These are phyloP conservation scores for Hypomyces perniciosus DNA, from an alignment of 2,329 filamentous ascomycete species.

Conservation along the genomic window DNA sequence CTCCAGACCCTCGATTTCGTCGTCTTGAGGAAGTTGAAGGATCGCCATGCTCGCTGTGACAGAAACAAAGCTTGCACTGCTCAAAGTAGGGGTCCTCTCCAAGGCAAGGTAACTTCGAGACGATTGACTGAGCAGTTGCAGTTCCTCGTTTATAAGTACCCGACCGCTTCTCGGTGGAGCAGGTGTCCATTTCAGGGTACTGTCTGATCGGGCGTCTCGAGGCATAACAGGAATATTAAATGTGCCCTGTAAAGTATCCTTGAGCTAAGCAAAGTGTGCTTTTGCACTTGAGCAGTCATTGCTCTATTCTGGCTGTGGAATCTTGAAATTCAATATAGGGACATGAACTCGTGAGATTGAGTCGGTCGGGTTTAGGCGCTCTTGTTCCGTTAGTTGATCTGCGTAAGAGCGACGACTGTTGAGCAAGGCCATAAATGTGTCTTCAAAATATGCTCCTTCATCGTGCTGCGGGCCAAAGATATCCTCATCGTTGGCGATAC, in stretches of 20 bases:
- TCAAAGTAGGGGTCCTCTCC: conserved; percentile 1
- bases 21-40: conserved; percentile 15
- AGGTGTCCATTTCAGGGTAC: conserved; percentile 22
- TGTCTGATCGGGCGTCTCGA: conserved; percentile 10
- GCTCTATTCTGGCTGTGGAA: conserved; percentile 20
- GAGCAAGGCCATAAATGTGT: conserved; percentile 20
- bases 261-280: conserved; percentile 24
- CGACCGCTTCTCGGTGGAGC: conserved; percentile 10
- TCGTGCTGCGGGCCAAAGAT: neutral
- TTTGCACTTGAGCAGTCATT: conserved; percentile 13
- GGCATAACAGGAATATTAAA: conserved; percentile 9
- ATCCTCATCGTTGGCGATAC: neutral
- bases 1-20: conserved; percentile 17
- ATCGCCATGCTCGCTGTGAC: conserved; percentile 5
- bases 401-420: conserved; percentile 11
- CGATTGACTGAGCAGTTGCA: neutral
- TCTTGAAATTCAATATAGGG: conserved; percentile 23
- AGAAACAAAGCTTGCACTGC: conserved; percentile 17
- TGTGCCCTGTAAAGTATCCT: neutral
- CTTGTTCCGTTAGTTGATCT: conserved; percentile 20
- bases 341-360: conserved; percentile 23
- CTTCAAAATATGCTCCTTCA: conserved; percentile 17
- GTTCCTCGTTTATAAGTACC: conserved; percentile 13
- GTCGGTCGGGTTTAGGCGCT: conserved; percentile 22
- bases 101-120: conserved; percentile 14